These are phyloP conservation scores for Omphalotus olearius DNA, from an alignment of 1,284 basidiomycete species.

Conservation along the genomic window DNA sequence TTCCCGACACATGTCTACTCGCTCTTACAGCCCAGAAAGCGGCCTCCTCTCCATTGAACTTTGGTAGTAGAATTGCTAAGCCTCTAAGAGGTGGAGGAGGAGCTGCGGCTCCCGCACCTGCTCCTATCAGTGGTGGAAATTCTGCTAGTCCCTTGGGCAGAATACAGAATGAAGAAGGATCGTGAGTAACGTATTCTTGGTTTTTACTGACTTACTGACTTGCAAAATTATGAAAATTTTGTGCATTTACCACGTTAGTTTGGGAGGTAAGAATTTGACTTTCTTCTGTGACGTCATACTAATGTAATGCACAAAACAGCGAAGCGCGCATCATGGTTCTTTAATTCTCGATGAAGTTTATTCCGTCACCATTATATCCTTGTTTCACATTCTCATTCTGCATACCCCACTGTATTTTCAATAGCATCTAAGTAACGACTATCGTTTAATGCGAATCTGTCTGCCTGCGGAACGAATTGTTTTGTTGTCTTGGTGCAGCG, in stretches of 20 bases:
- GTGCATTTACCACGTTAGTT: slow-evolving; percentile 10
- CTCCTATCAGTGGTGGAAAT: slow-evolving; percentile 41
- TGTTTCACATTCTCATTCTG: slow-evolving; percentile 18
- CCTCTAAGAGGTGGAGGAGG: slow-evolving; percentile 90
- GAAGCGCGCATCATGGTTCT: slow-evolving; percentile 87
- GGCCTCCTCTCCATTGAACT: slow-evolving; percentile 69
- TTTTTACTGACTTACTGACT: slow-evolving; percentile 17
- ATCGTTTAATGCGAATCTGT: slow-evolving; percentile 6
- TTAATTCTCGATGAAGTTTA: slow-evolving; percentile 62
- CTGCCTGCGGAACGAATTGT: slow-evolving; percentile 7
- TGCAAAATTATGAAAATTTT: slow-evolving; percentile 16
- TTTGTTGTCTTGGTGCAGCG: too few relatives aligned
- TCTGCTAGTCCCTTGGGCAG: slow-evolving; percentile 57
- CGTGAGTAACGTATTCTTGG: slow-evolving; percentile 48
- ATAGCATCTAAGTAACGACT: slow-evolving; percentile 24
- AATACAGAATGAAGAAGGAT: slow-evolving; percentile 75
- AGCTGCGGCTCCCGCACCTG: slow-evolving; percentile 36
- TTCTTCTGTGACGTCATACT: background rate
- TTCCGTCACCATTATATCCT: slow-evolving; percentile 15
- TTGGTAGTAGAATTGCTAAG: slow-evolving; percentile 90
- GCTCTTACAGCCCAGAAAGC: slow-evolving; percentile 68
- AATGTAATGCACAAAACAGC: slow-evolving; percentile 37
- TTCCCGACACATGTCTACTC: slow-evolving; percentile 1
- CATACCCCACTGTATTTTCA: slow-evolving; percentile 21
- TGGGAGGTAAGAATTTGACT: slow-evolving; percentile 20